Percentiles rank a stretch among this genome's conserved stretches.
phyloP scores from a whole-genome alignment of 768 basidiomycete genomes.

The Suillus paluster region DNA sequence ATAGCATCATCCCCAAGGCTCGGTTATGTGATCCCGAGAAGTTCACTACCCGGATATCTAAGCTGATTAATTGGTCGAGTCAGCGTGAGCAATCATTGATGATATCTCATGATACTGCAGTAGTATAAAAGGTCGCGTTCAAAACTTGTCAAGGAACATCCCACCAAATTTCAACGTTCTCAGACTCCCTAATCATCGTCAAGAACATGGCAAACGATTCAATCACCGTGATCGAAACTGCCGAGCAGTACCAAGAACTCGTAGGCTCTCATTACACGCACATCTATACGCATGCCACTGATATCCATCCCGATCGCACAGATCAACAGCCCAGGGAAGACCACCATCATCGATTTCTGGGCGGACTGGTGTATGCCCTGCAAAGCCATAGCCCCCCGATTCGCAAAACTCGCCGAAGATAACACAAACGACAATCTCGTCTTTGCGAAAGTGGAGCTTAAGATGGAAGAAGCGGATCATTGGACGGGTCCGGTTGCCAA shows the following conservation, averaged over 20 bases:
- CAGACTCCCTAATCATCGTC: not conserved
- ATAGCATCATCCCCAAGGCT: too few species aligned
- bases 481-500: slow-evolving; percentile 42
- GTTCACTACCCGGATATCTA: too few species aligned
- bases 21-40: too few species aligned
- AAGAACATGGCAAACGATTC: not conserved
- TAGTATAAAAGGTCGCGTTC: not conserved
- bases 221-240: not conserved
- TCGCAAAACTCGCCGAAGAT: not conserved
- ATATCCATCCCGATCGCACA: not conserved
- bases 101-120: not conserved
- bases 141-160: not conserved
- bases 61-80: too few species aligned
- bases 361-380: slow-evolving; percentile 4
- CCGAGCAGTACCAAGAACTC: slow-evolving; percentile 19
- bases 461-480: slow-evolving; percentile 39
- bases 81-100: too few species aligned
- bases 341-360: slow-evolving; percentile 6
- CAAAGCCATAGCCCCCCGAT: slow-evolving; percentile 5
- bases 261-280: slow-evolving; percentile 26
- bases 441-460: slow-evolving; percentile 80
- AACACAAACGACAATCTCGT: slow-evolving; percentile 35
- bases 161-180: not conserved
- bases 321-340: not conserved
- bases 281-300: not conserved